phyloP scores from a whole-genome alignment of 768 basidiomycete species.

The Xerocomus potaroensis region DNA sequence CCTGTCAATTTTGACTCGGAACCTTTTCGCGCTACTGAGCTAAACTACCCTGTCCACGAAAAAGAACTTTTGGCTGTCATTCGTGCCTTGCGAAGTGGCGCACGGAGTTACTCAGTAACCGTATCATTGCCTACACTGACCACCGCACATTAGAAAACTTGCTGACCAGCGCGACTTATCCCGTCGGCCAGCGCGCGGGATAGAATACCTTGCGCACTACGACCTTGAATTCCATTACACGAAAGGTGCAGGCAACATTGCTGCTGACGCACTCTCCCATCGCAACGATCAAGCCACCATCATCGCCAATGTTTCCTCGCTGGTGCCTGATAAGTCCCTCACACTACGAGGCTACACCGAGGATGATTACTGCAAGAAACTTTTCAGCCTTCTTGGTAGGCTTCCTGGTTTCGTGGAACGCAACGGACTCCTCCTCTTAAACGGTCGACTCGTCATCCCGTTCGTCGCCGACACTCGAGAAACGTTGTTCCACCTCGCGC shows the following conservation, averaged over 20 bases:
- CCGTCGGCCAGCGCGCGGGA: slow-evolving; percentile 32
- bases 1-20: neutral
- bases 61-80: slow-evolving; percentile 34
- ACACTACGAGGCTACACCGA: slow-evolving; percentile 4
- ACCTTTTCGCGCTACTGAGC: neutral
- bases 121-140: slow-evolving; percentile 23
- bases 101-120: slow-evolving; percentile 5
- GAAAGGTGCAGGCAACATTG: slow-evolving; percentile 27
- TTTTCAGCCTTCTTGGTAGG: neutral
- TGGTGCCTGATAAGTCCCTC: neutral
- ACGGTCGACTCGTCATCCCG: slow-evolving; percentile 11
- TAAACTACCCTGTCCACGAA: slow-evolving; percentile 31
- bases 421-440: slow-evolving; percentile 5
- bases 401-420: neutral
- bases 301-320: neutral
- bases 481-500: slow-evolving; percentile 27
- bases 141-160: slow-evolving; percentile 23
- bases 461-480: neutral
- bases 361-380: slow-evolving; percentile 8
- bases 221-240: slow-evolving; percentile 16
- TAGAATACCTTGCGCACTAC: slow-evolving; percentile 35
- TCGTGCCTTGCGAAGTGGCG: slow-evolving; percentile 24
- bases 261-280: slow-evolving; percentile 39
- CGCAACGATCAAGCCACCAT: neutral
- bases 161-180: neutral